These are phyloP conservation scores for Micractinium conductrix DNA, from an alignment of 139 green algal genomes.

Conservation along the genomic window DNA sequence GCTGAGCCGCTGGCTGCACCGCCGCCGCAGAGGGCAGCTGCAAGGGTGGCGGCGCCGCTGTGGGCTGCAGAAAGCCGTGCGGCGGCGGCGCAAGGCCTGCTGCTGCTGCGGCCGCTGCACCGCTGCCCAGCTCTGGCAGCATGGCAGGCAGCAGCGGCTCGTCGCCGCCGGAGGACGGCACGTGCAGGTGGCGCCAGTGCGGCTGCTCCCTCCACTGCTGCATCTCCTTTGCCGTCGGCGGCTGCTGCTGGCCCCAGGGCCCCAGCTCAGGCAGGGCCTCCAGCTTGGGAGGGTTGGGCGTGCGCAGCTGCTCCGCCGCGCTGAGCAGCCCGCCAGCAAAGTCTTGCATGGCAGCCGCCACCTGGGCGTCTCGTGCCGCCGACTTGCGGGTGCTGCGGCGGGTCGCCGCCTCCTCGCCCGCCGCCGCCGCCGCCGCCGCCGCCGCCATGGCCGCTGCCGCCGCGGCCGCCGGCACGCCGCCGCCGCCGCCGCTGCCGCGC, in stretches of 20 bases:
- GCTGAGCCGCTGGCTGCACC: neutral
- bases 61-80: neutral
- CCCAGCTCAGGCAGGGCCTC: neutral
- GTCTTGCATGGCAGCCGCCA: constrained; percentile 4
- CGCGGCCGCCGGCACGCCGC: neutral
- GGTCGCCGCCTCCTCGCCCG: neutral
- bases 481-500: no score
- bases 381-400: constrained; percentile 7
- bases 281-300: neutral
- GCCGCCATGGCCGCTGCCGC: neutral
- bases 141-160: no score
- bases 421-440: neutral
- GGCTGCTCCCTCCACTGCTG: constrained; percentile 14
- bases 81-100: neutral
- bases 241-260: neutral
- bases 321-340: constrained; percentile 8
- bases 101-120: neutral
- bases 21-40: neutral
- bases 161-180: no score
- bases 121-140: neutral
- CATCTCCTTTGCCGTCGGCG: constrained; percentile 12
- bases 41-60: neutral
- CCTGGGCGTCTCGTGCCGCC: constrained; percentile 4
- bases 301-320: constrained; percentile 21
- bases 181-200: constrained; percentile 1